Evolutionary conservation across 495 filamentous ascomycete genomes (phyloP).

Genomic region (Tuber melanosporum): DNA sequence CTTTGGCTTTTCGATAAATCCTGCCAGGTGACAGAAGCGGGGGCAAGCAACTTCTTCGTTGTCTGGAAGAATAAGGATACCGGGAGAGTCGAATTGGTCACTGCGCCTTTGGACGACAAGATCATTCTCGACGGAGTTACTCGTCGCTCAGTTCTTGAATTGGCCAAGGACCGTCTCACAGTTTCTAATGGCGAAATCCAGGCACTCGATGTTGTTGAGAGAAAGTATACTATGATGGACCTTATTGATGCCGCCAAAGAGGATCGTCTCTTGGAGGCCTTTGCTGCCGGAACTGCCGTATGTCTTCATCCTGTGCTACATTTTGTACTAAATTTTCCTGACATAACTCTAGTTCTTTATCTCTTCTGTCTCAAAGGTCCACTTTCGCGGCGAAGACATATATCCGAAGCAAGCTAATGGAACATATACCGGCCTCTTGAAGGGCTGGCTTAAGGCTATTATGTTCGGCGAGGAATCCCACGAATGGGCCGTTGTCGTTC

Average conservation of each 20-base stretch:
- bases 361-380: constrained; percentile 64
- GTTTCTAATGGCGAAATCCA: constrained; percentile 47
- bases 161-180: constrained; percentile 58
- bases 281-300: constrained; percentile 81
- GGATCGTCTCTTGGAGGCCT: constrained; percentile 73
- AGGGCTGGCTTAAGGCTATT: constrained; percentile 71
- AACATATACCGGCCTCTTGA: constrained; percentile 60
- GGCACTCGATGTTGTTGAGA: constrained; percentile 66
- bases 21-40: constrained; percentile 76
- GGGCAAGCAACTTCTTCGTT: constrained; percentile 89
- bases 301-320: constrained; percentile 41
- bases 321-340: constrained; percentile 7
- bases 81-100: constrained; percentile 66
- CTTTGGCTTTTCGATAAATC: constrained; percentile 81
- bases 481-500: constrained; percentile 70
- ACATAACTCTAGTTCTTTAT: constrained; percentile 62
- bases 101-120: constrained; percentile 70
- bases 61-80: constrained; percentile 64
- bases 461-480: constrained; percentile 80
- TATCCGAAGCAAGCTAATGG: constrained; percentile 55
- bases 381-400: constrained; percentile 64
- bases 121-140: constrained; percentile 84
- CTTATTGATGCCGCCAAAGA: constrained; percentile 64
- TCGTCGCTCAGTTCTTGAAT: constrained; percentile 63
- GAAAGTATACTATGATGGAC: constrained; percentile 72